Percentiles rank a stretch among this genome's conserved stretches.
Conservation (phyloP, 495 filamentous ascomycete species). For the Aspergillus coremiiformis region DNA sequence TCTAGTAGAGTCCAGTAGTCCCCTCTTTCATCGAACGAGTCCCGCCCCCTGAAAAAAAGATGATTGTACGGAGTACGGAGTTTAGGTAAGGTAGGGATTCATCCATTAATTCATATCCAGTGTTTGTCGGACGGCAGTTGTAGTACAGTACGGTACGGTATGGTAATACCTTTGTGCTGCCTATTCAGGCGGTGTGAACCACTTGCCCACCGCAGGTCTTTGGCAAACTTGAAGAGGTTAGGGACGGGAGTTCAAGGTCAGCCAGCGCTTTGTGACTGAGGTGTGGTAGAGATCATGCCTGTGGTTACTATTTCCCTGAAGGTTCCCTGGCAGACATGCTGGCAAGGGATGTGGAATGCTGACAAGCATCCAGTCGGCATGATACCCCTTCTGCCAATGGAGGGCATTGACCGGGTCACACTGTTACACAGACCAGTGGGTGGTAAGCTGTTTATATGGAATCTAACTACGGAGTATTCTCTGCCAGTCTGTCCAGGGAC, state of each 20-base stretch:
- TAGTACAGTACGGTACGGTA: background rate
- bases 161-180: background rate
- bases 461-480: background rate
- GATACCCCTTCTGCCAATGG: background rate
- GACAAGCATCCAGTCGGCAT: background rate
- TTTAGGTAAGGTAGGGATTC: too few relatives aligned
- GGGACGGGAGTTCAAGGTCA: too few relatives aligned
- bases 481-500: too few relatives aligned
- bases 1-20: too few relatives aligned
- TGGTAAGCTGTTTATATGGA: background rate
- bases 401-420: background rate
- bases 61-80: background rate
- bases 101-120: too few relatives aligned
- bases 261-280: too few relatives aligned
- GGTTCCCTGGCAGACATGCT: slow-evolving; percentile 11
- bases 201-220: background rate
- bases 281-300: too few relatives aligned
- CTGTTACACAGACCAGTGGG: background rate
- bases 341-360: slow-evolving; percentile 18
- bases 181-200: background rate
- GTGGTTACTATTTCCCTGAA: background rate
- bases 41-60: slow-evolving; percentile 16
- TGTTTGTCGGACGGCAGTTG: background rate
- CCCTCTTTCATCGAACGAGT: slow-evolving; percentile 1
- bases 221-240: too few relatives aligned